Evolutionary conservation across 2,329 filamentous ascomycete species (phyloP).

Genomic region (Xylaria sp.): DNA sequence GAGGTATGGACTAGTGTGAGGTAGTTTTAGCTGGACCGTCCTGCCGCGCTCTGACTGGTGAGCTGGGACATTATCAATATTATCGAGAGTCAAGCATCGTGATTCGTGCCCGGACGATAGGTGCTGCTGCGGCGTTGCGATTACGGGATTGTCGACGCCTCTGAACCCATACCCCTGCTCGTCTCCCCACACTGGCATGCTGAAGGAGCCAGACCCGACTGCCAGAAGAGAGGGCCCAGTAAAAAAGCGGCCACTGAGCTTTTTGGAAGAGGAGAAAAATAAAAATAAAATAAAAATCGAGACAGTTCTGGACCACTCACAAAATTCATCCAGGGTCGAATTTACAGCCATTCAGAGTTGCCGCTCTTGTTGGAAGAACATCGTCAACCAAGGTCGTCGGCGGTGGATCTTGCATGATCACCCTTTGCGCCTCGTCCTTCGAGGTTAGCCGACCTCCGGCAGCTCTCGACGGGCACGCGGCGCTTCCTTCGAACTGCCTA

Average conservation of each 20-base stretch:
- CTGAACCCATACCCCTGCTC: conserved; percentile 11
- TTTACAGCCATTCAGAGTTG: conserved; percentile 27
- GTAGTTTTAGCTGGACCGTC: too few species aligned
- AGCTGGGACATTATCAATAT: background rate
- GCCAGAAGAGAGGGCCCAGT: background rate
- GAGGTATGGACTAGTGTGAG: too few species aligned
- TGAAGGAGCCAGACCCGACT: conserved; percentile 1
- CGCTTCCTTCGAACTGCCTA: conserved; percentile 1
- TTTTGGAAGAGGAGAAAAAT: conserved; percentile 13
- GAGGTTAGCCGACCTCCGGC: too few species aligned
- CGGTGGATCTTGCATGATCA: conserved; percentile 2
- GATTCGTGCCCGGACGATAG: conserved; percentile 15
- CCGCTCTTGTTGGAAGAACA: background rate
- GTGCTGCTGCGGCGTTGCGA: conserved; percentile 10
- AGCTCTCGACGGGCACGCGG: too few species aligned
- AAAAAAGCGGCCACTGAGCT: conserved; percentile 20
- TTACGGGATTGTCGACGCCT: background rate
- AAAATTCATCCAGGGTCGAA: conserved; percentile 26
- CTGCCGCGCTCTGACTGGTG: background rate
- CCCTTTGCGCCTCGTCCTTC: conserved; percentile 22
- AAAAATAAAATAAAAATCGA: too few species aligned
- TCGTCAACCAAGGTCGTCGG: conserved; percentile 10
- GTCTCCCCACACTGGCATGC: conserved; percentile 1
- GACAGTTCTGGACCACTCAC: conserved; percentile 28
- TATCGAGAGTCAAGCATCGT: conserved; percentile 3